phyloP scores from a whole-genome alignment of 1,139 yeast genomes.

The Yamadazyma diospyri region DNA sequence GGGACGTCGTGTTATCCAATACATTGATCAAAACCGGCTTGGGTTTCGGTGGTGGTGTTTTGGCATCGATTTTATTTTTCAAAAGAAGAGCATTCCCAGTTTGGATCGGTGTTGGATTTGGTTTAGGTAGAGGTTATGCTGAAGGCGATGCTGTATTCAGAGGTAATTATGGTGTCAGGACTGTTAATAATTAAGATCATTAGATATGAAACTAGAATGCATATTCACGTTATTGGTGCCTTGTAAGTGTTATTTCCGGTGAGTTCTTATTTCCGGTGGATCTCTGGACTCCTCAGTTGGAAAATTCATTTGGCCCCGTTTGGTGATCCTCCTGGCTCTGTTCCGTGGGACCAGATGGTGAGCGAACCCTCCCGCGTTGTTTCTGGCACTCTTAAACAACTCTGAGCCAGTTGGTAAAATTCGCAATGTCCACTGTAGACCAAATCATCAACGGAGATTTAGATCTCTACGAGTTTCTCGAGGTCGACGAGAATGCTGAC shows the following conservation, averaged over 20 bases:
- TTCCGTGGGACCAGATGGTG: no score
- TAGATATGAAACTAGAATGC: slow-evolving; percentile 7
- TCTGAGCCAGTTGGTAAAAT: no score
- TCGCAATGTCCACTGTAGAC: slow-evolving; percentile 13
- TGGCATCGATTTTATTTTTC: slow-evolving; percentile 86
- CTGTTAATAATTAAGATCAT: slow-evolving; percentile 51
- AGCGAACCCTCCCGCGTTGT: no score
- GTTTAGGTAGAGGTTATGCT: slow-evolving; percentile 94
- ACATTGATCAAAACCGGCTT: slow-evolving; percentile 94
- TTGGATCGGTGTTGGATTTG: slow-evolving; percentile 95
- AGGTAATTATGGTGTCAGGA: slow-evolving; percentile 69
- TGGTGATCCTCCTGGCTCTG: not conserved
- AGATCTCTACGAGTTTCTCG: slow-evolving; percentile 34
- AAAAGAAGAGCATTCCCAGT: slow-evolving; percentile 96
- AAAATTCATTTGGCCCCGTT: not conserved
- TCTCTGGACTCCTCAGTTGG: not conserved
- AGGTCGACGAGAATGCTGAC: slow-evolving; percentile 25
- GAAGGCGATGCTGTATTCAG: slow-evolving; percentile 98
- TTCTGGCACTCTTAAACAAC: no score
- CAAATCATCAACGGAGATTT: slow-evolving; percentile 26
- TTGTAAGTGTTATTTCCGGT: no score
- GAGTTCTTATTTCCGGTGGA: no score
- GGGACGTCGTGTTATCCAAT: slow-evolving; percentile 97
- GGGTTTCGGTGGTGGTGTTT: slow-evolving; percentile 95
- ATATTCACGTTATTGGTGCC: slow-evolving; percentile 8